These are phyloP conservation scores for Penicillium sp. DNA, from an alignment of 2,329 filamentous ascomycete genomes.

Conservation along the genomic window DNA sequence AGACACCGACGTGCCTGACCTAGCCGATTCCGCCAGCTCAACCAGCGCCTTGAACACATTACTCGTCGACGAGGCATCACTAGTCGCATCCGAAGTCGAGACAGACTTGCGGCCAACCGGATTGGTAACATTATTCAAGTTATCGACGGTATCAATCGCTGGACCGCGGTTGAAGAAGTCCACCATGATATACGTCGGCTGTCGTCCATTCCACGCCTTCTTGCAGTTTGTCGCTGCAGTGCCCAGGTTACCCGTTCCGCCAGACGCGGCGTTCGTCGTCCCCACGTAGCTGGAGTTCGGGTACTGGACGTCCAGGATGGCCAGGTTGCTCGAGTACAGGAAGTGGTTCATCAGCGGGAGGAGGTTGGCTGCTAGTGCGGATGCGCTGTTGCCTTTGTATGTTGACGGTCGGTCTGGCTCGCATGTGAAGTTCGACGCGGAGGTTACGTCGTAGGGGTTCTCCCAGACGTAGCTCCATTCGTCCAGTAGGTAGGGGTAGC, in stretches of 20 bases:
- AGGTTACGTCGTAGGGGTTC: constrained; percentile 64
- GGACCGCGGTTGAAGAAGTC: constrained; percentile 76
- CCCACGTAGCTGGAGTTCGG: constrained; percentile 60
- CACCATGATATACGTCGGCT: constrained; percentile 71
- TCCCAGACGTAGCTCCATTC: constrained; percentile 61
- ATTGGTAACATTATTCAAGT: constrained; percentile 57
- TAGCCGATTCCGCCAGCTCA: constrained; percentile 36
- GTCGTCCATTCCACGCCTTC: constrained; percentile 54
- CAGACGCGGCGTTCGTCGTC: constrained; percentile 64
- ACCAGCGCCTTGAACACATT: constrained; percentile 39
- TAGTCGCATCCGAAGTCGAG: constrained; percentile 27
- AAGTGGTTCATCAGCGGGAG: constrained; percentile 81
- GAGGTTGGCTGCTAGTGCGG: constrained; percentile 56
- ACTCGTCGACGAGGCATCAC: constrained; percentile 27
- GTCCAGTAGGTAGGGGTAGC: constrained; percentile 44
- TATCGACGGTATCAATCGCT: constrained; percentile 66
- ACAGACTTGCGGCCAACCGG: constrained; percentile 42
- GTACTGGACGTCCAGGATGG: constrained; percentile 55
- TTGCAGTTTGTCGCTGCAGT: constrained; percentile 51
- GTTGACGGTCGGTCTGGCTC: constrained; percentile 62
- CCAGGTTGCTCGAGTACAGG: constrained; percentile 53
- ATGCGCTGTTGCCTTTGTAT: constrained; percentile 44
- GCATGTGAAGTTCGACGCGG: constrained; percentile 67
- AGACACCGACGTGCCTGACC: constrained; percentile 35
- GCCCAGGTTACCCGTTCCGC: constrained; percentile 53